These are phyloP conservation scores for Phtheirospermum japonicum DNA, from an alignment of 257 asterid genomes.

Conservation along the genomic window DNA sequence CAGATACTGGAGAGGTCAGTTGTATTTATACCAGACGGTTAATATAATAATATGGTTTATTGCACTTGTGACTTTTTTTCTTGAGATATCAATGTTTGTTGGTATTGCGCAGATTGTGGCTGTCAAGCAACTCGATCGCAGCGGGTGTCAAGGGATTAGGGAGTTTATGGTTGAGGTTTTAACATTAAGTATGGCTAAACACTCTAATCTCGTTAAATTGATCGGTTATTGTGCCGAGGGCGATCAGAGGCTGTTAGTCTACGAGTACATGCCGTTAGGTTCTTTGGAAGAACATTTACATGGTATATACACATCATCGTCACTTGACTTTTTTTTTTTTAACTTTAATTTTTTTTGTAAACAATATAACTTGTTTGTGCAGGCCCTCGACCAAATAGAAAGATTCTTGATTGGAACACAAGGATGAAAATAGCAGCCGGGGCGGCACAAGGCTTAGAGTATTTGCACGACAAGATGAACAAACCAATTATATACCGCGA, in stretches of 20 bases:
- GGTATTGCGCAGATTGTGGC: conserved; percentile 58
- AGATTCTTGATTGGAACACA: conserved; percentile 60
- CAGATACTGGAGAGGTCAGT: conserved; percentile 50
- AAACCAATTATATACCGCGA: conserved; percentile 79
- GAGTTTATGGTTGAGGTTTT: conserved; percentile 73
- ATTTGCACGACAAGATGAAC: conserved; percentile 72
- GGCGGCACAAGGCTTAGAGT: conserved; percentile 77
- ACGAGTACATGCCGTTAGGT: conserved; percentile 81
- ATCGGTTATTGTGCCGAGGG: conserved; percentile 80
- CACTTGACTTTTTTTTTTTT: not conserved
- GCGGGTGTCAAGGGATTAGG: conserved; percentile 73
- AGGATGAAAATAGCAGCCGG: conserved; percentile 88
- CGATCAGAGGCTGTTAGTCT: conserved; percentile 68
- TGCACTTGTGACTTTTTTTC: too few species aligned
- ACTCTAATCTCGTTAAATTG: conserved; percentile 68
- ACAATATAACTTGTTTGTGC: conserved; percentile 5
- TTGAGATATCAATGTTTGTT: not conserved
- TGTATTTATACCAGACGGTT: conserved; percentile 16
- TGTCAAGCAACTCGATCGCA: conserved; percentile 65
- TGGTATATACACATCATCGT: conserved; percentile 35
- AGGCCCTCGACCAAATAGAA: conserved; percentile 39
- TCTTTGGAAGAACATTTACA: conserved; percentile 78
- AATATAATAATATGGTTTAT: too few species aligned
- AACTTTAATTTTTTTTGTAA: conserved; percentile 3
- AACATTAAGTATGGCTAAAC: conserved; percentile 59